phyloP scores from a whole-genome alignment of 257 asterid species.

The Coffea canephora region DNA sequence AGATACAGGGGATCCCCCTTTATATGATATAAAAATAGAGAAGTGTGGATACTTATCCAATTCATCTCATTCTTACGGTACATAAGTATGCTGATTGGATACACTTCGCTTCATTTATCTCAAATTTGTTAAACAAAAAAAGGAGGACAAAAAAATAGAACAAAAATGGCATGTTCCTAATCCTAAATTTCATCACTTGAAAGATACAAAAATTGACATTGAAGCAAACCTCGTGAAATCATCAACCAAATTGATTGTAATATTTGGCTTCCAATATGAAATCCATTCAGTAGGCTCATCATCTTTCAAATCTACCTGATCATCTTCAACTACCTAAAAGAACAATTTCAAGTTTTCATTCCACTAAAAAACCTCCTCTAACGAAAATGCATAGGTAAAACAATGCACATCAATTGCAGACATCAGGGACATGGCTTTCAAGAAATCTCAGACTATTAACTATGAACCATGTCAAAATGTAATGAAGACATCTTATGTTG shows the following conservation, averaged over 20 bases:
- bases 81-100: no score
- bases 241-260: slow-evolving; percentile 89
- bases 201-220: background rate
- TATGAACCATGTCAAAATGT: background rate
- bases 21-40: no score
- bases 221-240: slow-evolving; percentile 76
- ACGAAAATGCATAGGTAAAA: background rate
- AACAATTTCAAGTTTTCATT: slow-evolving; percentile 16
- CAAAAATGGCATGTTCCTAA: background rate
- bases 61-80: no score
- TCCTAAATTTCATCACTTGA: background rate
- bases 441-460: background rate
- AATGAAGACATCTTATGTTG: background rate
- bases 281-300: slow-evolving; percentile 72
- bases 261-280: slow-evolving; percentile 90
- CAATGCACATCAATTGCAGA: background rate
- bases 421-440: background rate
- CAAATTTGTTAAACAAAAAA: no score
- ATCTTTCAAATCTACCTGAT: slow-evolving; percentile 53
- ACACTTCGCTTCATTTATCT: no score
- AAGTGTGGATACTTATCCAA: no score
- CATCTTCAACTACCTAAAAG: slow-evolving; percentile 57
- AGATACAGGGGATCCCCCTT: no score
- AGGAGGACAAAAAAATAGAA: background rate
- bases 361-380: background rate